These are phyloP conservation scores for Trichoderma asperellum DNA, from an alignment of 2,329 filamentous ascomycete species.

Conservation along the genomic window DNA sequence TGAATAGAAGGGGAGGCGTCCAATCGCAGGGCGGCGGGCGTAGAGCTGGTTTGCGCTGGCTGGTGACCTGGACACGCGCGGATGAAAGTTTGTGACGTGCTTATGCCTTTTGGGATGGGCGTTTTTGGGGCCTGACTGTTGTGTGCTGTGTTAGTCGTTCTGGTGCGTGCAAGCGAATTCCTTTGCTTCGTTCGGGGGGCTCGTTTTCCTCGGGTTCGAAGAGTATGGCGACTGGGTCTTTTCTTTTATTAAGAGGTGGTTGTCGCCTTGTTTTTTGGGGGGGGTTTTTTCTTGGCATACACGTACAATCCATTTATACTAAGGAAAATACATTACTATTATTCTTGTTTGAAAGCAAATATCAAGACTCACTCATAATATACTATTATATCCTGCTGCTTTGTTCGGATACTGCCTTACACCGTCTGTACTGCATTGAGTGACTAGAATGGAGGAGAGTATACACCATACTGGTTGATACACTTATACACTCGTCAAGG, in stretches of 20 bases:
- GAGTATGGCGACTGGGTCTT: too few species aligned
- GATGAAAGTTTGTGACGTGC: conserved; percentile 15
- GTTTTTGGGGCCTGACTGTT: neutral
- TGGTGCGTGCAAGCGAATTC: neutral
- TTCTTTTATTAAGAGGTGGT: neutral
- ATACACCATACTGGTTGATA: neutral
- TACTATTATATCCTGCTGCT: neutral
- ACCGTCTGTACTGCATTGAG: neutral
- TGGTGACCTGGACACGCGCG: neutral
- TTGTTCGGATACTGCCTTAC: neutral
- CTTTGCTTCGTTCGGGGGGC: neutral
- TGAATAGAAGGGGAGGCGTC: neutral
- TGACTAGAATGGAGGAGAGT: conserved; percentile 19
- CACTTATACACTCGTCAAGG: neutral
- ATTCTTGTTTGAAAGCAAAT: neutral
- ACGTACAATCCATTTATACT: neutral
- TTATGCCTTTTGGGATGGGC: neutral
- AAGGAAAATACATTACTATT: neutral
- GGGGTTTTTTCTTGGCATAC: neutral
- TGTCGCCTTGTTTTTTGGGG: neutral
- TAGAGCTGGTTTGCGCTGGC: neutral
- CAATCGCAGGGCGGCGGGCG: neutral
- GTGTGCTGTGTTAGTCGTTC: neutral
- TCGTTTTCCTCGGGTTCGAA: conserved; percentile 6
- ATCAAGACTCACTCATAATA: neutral